A percentile compares a stretch with the other conserved stretches of the same genome.
phyloP scores from a whole-genome alignment of 2,329 filamentous ascomycete genomes.

The Ampelomyces quisqualis region DNA sequence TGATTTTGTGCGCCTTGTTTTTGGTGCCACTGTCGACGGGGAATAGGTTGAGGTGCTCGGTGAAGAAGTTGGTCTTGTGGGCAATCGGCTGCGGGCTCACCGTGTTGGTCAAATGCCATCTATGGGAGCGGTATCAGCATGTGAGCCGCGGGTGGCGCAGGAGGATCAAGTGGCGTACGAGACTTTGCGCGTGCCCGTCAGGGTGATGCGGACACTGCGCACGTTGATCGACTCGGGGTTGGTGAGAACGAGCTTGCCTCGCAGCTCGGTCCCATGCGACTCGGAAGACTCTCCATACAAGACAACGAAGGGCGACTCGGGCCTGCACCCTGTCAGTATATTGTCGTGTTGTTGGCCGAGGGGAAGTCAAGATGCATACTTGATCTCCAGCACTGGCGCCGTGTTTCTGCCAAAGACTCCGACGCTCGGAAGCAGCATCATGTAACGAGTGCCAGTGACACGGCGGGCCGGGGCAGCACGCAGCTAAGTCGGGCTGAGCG shows the following conservation, averaged over 20 bases:
- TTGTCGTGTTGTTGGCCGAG: not conserved
- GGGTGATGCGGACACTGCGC: slow-evolving; percentile 48
- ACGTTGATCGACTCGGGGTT: slow-evolving; percentile 52
- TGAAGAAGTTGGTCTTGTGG: slow-evolving; percentile 51
- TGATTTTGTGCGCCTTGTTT: slow-evolving; percentile 51
- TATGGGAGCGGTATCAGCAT: slow-evolving; percentile 21
- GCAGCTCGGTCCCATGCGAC: slow-evolving; percentile 48
- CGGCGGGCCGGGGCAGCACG: not conserved
- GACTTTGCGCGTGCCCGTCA: slow-evolving; percentile 53
- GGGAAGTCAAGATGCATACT: slow-evolving; percentile 30
- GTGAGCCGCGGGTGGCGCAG: not conserved
- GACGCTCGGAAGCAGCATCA: slow-evolving; percentile 38
- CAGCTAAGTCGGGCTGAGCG: slow-evolving; percentile 1
- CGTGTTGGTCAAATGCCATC: slow-evolving; percentile 43
- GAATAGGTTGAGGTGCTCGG: slow-evolving; percentile 48
- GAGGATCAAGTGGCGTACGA: slow-evolving; percentile 40
- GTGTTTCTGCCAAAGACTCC: slow-evolving; percentile 40
- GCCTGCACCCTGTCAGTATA: slow-evolving; percentile 28
- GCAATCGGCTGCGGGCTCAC: slow-evolving; percentile 47
- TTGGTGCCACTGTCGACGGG: slow-evolving; percentile 42
- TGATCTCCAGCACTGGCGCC: slow-evolving; percentile 46
- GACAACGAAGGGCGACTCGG: slow-evolving; percentile 52
- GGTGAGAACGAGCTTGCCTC: slow-evolving; percentile 50
- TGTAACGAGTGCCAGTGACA: no score
- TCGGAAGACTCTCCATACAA: slow-evolving; percentile 53